Conservation (phyloP, 2,329 filamentous ascomycete species). For the Epichloe uncinata region DNA sequence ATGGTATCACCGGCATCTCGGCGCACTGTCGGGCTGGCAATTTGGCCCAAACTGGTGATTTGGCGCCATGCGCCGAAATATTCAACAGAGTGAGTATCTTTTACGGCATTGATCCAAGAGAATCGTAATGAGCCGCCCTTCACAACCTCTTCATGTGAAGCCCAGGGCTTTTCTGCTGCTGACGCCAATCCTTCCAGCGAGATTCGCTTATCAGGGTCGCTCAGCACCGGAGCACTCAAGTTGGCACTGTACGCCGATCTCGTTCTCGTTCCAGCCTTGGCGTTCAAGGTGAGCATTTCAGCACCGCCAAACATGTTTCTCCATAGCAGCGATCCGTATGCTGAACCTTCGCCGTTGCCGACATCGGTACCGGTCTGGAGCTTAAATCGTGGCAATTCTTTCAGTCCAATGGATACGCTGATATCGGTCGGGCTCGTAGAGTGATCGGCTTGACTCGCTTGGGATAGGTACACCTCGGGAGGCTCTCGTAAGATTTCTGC, state of each 20-base stretch:
- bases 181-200: slow-evolving; percentile 72
- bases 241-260: slow-evolving; percentile 81
- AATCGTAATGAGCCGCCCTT: slow-evolving; percentile 67
- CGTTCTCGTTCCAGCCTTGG: slow-evolving; percentile 78
- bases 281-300: slow-evolving; percentile 77
- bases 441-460: slow-evolving; percentile 54
- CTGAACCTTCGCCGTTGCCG: slow-evolving; percentile 86
- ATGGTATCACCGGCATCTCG: slow-evolving; percentile 80
- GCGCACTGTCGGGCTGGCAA: slow-evolving; percentile 69
- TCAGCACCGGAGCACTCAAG: slow-evolving; percentile 69
- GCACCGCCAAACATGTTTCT: slow-evolving; percentile 92
- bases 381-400: slow-evolving; percentile 70
- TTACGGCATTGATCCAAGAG: slow-evolving; percentile 53
- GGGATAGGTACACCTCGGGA: slow-evolving; percentile 71
- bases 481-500: slow-evolving; percentile 77
- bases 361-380: slow-evolving; percentile 92
- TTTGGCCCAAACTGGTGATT: slow-evolving; percentile 61
- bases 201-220: slow-evolving; percentile 68
- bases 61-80: slow-evolving; percentile 83
- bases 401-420: slow-evolving; percentile 70
- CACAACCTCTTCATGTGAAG: slow-evolving; percentile 81
- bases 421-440: slow-evolving; percentile 63
- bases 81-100: slow-evolving; percentile 61
- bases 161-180: slow-evolving; percentile 80
- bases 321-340: slow-evolving; percentile 75